Evolutionary conservation across 2,329 filamentous ascomycete species (phyloP), one percentile per base, ranked within the genome.

Genomic region (Colletotrichum chrysophilum): DNA sequence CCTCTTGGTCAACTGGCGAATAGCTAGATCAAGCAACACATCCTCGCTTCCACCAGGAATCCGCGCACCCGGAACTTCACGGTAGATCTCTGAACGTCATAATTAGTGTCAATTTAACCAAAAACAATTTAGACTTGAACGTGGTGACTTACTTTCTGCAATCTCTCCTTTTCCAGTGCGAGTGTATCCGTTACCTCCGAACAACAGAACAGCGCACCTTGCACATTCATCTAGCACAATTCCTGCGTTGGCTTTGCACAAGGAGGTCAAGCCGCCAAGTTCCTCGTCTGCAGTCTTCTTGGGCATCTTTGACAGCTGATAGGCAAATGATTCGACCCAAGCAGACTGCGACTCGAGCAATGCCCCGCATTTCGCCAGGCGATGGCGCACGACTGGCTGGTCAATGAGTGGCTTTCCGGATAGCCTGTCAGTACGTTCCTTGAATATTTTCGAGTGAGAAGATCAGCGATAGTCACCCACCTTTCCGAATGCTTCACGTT

Each of bases 121-220:
- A 34, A 6, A 13, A 13, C 12, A 34, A 6, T 34, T 34, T 6
- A 1, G 12, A 34, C 32, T 36, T 48, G 43, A 13, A 52, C 5
- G n/a, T 21, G 43, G 4, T 24, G 14, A 91, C 90, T 88, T 86
- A 91, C 93, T 90, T 83, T 95, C 93, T 36, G 91, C 89, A 77
- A 94, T 85, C 83, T 94, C 93, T 24, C 94, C 94, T 82, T 93
- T 91, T 1, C 94, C 94, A 14, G 88, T 89, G 76, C 89, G 89
- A 1, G 94, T 95, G 79, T 91, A 94, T 0, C 94, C 94, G 80
- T 93, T 94, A 3, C 94, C 94, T 5, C 94, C 94, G 82, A 95
- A 95, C 28, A 96, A 83, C 71, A 95, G 82, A 62, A 94, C 89
- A 1, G 94, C 93, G 70, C 89, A 91, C 79, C 93, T 90, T 5